Percentiles rank a stretch among this genome's conserved stretches.
These are phyloP conservation scores for Verticillium klebahnii DNA, from an alignment of 2,329 filamentous ascomycete species.

Conservation along the genomic window DNA sequence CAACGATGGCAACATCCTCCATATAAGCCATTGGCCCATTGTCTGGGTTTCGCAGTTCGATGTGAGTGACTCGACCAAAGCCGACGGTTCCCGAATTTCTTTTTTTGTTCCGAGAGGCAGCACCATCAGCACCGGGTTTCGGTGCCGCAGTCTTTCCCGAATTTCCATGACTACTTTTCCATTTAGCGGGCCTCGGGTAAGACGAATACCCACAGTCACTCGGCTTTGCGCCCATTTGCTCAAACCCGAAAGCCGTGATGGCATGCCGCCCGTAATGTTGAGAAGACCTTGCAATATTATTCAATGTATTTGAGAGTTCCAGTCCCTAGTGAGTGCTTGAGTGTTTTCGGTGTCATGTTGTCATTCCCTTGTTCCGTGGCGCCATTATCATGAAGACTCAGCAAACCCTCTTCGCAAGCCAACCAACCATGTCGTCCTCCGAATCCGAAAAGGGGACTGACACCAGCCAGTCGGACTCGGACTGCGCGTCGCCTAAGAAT, in stretches of 20 bases:
- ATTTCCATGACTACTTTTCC: neutral
- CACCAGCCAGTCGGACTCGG: neutral
- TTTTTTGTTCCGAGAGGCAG: neutral
- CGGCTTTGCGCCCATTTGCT: neutral
- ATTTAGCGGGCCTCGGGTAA: neutral
- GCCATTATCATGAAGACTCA: neutral
- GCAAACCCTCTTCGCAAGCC: neutral
- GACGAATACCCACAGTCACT: neutral
- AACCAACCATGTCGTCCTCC: neutral
- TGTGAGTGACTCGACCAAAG: neutral
- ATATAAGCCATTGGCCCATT: neutral
- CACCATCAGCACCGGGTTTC: neutral
- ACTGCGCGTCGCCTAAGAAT: neutral
- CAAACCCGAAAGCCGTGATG: neutral
- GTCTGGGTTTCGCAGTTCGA: neutral
- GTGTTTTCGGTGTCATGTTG: neutral
- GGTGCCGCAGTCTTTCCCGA: neutral
- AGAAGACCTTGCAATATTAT: neutral
- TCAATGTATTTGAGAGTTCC: neutral
- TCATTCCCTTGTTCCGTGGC: neutral
- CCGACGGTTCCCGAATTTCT: neutral
- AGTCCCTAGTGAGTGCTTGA: neutral
- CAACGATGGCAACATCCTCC: neutral
- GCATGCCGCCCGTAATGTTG: neutral
- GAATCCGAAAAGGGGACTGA: neutral